Conservation (phyloP, 805 yeast genomes). For the Zygosaccharomyces gambellarensis region DNA sequence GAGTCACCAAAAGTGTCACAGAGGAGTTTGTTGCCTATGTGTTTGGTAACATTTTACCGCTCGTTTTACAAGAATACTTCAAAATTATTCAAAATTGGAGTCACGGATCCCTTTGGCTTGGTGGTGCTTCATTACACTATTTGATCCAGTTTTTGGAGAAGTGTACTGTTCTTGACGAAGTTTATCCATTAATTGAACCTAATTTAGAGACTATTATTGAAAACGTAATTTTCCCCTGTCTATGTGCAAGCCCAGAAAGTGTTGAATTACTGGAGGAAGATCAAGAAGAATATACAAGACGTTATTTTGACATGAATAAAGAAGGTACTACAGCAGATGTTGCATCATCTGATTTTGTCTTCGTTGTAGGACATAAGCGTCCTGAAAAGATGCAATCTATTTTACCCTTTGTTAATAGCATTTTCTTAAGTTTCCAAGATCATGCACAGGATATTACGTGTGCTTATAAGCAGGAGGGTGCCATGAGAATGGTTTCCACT, state of each 20-base stretch:
- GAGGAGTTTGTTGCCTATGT: slow-evolving; percentile 55
- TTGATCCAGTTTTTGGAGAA: slow-evolving; percentile 61
- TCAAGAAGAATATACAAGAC: slow-evolving; percentile 77
- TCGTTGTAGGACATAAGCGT: slow-evolving; percentile 53
- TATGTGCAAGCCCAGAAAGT: slow-evolving; percentile 62
- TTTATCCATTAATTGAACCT: slow-evolving; percentile 64
- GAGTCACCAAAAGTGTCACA: slow-evolving; percentile 40
- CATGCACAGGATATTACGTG: slow-evolving; percentile 33
- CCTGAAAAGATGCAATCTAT: slow-evolving; percentile 51
- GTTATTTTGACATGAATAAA: slow-evolving; percentile 58
- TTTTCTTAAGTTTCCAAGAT: slow-evolving; percentile 37
- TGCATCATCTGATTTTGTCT: slow-evolving; percentile 74
- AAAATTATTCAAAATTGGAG: slow-evolving; percentile 41
- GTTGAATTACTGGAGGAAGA: slow-evolving; percentile 73
- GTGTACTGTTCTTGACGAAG: slow-evolving; percentile 48
- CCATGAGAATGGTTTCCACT: slow-evolving; percentile 71
- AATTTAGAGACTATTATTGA: slow-evolving; percentile 59
- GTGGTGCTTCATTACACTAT: slow-evolving; percentile 57
- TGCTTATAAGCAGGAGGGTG: slow-evolving; percentile 75
- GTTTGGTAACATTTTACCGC: slow-evolving; percentile 58
- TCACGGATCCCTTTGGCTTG: slow-evolving; percentile 50
- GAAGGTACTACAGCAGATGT: slow-evolving; percentile 68
- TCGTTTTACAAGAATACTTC: slow-evolving; percentile 60
- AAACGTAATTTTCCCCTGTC: slow-evolving; percentile 68
- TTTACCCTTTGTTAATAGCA: slow-evolving; percentile 51